Conservation (phyloP, 371 early-diverging fungal genomes). For the Catenaria anguillulae region DNA sequence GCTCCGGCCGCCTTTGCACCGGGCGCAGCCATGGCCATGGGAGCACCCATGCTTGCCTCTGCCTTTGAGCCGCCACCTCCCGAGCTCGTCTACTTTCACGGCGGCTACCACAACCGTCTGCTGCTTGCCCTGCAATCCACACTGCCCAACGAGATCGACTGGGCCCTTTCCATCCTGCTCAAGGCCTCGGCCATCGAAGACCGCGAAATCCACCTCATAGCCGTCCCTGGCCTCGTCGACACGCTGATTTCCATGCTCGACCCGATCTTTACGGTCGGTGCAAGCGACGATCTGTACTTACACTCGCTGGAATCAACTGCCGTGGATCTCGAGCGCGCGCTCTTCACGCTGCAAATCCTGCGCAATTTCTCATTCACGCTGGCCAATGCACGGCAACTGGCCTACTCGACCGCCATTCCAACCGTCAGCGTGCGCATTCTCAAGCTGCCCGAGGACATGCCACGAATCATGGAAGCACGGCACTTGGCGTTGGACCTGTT, state of each 20-base stretch:
- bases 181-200: slow-evolving; percentile 44
- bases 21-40: too few species aligned
- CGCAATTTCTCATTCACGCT: background rate
- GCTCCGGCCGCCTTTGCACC: too few species aligned
- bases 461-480: too few species aligned
- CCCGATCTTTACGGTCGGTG: too few species aligned
- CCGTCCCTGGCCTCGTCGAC: slow-evolving; percentile 52
- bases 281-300: background rate
- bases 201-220: slow-evolving; percentile 48
- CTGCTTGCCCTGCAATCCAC: slow-evolving; percentile 56
- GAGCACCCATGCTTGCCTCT: too few species aligned
- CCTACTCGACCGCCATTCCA: background rate
- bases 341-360: background rate
- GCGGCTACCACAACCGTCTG: slow-evolving; percentile 55
- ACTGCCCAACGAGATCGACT: slow-evolving; percentile 77
- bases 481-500: background rate
- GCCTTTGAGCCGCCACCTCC: too few species aligned
- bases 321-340: background rate
- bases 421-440: background rate
- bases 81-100: too few species aligned
- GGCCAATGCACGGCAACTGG: background rate
- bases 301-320: background rate
- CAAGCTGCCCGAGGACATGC: background rate
- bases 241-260: slow-evolving; percentile 22
- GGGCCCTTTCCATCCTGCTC: slow-evolving; percentile 74